phyloP scores from a whole-genome alignment of 345 rosid species.

The Pistacia atlantica region DNA sequence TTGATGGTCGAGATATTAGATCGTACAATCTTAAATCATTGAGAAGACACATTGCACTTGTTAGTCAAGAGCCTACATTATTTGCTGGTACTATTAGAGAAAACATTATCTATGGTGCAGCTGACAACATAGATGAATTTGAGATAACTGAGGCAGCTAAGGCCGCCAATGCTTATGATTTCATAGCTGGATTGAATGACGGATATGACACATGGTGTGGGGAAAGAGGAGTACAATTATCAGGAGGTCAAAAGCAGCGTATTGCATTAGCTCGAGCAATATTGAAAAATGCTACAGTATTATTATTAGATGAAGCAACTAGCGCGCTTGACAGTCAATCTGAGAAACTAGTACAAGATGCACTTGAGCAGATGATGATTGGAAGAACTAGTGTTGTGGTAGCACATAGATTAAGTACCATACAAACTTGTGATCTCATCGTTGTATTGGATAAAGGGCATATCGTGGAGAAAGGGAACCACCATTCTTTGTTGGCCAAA shows the following conservation, averaged over 20 bases:
- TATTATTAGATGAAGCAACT: slow-evolving; percentile 70
- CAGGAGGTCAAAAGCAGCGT: slow-evolving; percentile 76
- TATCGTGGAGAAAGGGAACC: slow-evolving; percentile 62
- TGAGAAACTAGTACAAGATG: slow-evolving; percentile 63
- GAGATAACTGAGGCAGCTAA: slow-evolving; percentile 59
- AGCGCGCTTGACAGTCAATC: slow-evolving; percentile 71
- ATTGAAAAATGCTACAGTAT: slow-evolving; percentile 47
- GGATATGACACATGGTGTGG: slow-evolving; percentile 71
- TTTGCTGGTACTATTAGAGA: slow-evolving; percentile 60
- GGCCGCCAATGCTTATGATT: slow-evolving; percentile 69
- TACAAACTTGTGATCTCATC: slow-evolving; percentile 54
- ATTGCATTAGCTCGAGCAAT: slow-evolving; percentile 72
- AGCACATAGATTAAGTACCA: slow-evolving; percentile 64
- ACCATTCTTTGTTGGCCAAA: slow-evolving; percentile 48
- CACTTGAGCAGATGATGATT: slow-evolving; percentile 62
- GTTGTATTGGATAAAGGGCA: slow-evolving; percentile 56
- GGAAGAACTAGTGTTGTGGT: slow-evolving; percentile 68
- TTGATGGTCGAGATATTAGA: slow-evolving; percentile 52
- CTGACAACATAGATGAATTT: slow-evolving; percentile 29
- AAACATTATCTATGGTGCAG: slow-evolving; percentile 55
- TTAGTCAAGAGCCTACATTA: slow-evolving; percentile 71
- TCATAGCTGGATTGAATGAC: slow-evolving; percentile 46
- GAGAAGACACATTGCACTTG: slow-evolving; percentile 63
- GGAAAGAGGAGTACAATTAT: slow-evolving; percentile 62
- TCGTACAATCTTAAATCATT: slow-evolving; percentile 46